Conservation (phyloP, 2,329 filamentous ascomycete species). For the Aspergillus neotritici region DNA sequence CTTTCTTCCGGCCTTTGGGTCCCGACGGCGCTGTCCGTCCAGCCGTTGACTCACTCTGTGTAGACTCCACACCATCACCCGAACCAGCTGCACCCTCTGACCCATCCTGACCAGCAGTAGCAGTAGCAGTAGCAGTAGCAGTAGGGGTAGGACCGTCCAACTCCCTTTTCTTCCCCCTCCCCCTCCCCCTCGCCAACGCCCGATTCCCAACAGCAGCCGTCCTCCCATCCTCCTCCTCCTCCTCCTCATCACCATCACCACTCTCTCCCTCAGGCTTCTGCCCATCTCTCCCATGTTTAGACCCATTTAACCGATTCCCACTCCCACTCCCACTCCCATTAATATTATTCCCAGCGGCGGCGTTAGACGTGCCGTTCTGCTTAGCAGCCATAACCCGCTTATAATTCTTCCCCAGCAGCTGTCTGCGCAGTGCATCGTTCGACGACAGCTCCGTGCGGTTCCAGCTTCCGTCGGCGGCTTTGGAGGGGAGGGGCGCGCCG, state of each 20-base stretch:
- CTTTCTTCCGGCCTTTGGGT: constrained; percentile 34
- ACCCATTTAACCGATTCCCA: too few species aligned
- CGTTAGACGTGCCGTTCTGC: constrained; percentile 23
- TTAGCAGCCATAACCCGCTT: constrained; percentile 37
- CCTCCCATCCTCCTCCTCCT: constrained; percentile 41
- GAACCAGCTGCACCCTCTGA: constrained; percentile 2
- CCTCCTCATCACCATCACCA: constrained; percentile 24
- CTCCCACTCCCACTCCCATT: not conserved
- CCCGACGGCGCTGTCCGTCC: constrained; percentile 7
- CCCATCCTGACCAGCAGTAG: not conserved
- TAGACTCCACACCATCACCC: constrained; percentile 4
- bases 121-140: not conserved
- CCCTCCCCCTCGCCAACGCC: constrained; percentile 15
- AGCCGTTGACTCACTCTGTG: constrained; percentile 6
- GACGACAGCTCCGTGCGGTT: constrained; percentile 37
- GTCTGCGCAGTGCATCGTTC: constrained; percentile 42
- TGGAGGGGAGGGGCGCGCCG: constrained; percentile 43
- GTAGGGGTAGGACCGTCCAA: not conserved
- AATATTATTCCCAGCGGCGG: constrained; percentile 4
- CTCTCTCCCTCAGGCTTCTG: constrained; percentile 3
- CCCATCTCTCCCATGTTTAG: too few species aligned
- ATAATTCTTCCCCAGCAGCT: constrained; percentile 42
- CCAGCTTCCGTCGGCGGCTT: constrained; percentile 36
- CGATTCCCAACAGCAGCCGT: constrained; percentile 32
- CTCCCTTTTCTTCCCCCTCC: constrained; percentile 12